Conservation (phyloP, 306 rosid genomes). For the Potentilla sterilis region DNA sequence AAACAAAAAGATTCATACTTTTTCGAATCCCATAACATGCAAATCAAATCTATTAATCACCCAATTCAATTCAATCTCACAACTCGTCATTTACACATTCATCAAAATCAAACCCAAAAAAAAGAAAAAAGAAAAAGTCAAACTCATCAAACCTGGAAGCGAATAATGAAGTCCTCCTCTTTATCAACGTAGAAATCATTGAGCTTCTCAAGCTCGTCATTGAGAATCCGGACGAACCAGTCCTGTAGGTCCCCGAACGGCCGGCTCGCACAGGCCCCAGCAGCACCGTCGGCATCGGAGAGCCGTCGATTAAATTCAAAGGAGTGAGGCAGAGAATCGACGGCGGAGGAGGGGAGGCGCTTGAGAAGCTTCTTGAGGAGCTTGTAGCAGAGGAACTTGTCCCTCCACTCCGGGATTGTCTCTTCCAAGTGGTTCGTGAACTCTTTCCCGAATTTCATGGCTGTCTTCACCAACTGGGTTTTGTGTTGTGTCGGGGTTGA, state of each 20-base stretch:
- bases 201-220: constrained; percentile 77
- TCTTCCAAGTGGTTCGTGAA: constrained; percentile 83
- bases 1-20: not conserved
- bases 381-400: constrained; percentile 90
- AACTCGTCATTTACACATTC: not conserved
- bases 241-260: constrained; percentile 46
- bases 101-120: constrained; percentile 7
- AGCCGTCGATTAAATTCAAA: constrained; percentile 20
- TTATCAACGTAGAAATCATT: constrained; percentile 84
- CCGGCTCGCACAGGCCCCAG: not conserved
- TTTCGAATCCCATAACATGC: not conserved
- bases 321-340: constrained; percentile 20
- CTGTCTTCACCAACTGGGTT: not conserved
- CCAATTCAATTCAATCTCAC: not conserved
- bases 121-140: not conserved
- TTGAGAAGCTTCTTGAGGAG: constrained; percentile 82
- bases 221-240: constrained; percentile 76
- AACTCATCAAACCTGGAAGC: constrained; percentile 62
- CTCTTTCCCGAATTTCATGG: constrained; percentile 93
- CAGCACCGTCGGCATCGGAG: not conserved
- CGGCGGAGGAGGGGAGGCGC: constrained; percentile 27
- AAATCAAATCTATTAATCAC: not conserved
- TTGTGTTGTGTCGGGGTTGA: too few species aligned
- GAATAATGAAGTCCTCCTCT: constrained; percentile 90
- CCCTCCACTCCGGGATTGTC: constrained; percentile 97